These are phyloP conservation scores for Jamesozyma piceae DNA, from an alignment of 805 yeast genomes.

Conservation along the genomic window DNA sequence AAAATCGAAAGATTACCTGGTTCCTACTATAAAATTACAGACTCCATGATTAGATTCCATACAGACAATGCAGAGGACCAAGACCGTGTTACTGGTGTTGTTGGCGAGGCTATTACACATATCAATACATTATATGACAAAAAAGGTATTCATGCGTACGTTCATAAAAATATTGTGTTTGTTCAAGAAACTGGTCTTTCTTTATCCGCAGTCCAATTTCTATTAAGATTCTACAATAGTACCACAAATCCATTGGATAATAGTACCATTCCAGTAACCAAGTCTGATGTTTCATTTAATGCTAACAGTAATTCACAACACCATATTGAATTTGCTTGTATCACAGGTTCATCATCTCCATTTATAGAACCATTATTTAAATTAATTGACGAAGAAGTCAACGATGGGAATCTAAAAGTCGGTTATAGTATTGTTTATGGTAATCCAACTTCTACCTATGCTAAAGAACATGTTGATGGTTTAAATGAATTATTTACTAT, in stretches of 20 bases:
- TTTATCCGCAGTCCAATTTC: conserved; percentile 45
- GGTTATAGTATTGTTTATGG: conserved; percentile 58
- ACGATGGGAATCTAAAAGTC: conserved; percentile 33
- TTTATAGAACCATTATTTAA: conserved; percentile 62
- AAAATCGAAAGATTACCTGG: conserved; percentile 72
- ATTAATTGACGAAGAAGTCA: conserved; percentile 37
- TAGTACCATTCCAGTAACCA: conserved; percentile 21
- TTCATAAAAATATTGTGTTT: conserved; percentile 58
- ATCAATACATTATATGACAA: conserved; percentile 65
- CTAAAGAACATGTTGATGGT: conserved; percentile 57
- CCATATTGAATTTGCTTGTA: conserved; percentile 38
- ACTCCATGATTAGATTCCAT: conserved; percentile 67
- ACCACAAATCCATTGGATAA: conserved; percentile 20
- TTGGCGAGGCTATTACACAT: conserved; percentile 81
- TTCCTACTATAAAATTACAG: conserved; percentile 60
- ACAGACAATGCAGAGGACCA: conserved; percentile 57
- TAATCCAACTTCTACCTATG: conserved; percentile 42
- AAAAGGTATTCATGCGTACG: conserved; percentile 65
- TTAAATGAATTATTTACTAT: conserved; percentile 57
- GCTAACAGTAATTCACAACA: conserved; percentile 12
- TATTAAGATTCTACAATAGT: conserved; percentile 34
- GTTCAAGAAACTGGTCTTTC: conserved; percentile 59
- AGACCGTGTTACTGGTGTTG: conserved; percentile 54
- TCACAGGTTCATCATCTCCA: conserved; percentile 59
- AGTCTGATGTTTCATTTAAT: conserved; percentile 6